These are phyloP conservation scores for Candolleomyces efflorescens DNA, from an alignment of 768 basidiomycete species.

Conservation along the genomic window DNA sequence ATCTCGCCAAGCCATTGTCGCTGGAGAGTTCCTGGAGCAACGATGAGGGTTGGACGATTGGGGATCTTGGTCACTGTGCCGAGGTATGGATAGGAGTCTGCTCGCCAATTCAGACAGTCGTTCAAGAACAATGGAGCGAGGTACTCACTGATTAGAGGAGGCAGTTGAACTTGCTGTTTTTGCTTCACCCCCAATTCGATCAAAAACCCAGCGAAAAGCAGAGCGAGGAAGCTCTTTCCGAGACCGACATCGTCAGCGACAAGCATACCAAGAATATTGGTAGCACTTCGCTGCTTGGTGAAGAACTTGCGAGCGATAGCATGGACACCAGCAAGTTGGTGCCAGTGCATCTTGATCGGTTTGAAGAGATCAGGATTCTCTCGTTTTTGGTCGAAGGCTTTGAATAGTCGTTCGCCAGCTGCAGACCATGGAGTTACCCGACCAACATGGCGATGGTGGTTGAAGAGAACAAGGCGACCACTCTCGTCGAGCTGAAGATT, in stretches of 20 bases:
- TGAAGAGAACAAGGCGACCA: background rate
- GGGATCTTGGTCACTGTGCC: conserved; percentile 7
- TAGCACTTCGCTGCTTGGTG: background rate
- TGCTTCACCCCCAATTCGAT: background rate
- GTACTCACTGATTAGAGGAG: conserved; percentile 18
- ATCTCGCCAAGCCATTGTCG: conserved; percentile 18
- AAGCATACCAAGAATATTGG: conserved; percentile 9
- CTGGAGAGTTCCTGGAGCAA: conserved; percentile 18
- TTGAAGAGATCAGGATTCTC: background rate
- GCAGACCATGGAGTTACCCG: too few relatives aligned
- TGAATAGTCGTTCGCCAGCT: background rate
- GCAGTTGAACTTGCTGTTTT: conserved; percentile 1
- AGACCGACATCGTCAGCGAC: conserved; percentile 23
- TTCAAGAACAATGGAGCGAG: background rate
- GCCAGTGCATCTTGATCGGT: conserved; percentile 15
- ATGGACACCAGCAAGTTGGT: conserved; percentile 15
- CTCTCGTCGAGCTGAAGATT: background rate
- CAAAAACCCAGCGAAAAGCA: conserved; percentile 15
- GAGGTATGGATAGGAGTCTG: conserved; percentile 10
- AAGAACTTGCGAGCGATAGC: conserved; percentile 10
- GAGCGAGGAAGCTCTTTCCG: conserved; percentile 22
- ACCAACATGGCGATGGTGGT: background rate
- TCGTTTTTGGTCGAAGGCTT: background rate
- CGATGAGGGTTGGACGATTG: conserved; percentile 12
- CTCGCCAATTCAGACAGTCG: background rate